Conservation (phyloP, 345 rosid genomes). For the Hibiscus trionum region DNA sequence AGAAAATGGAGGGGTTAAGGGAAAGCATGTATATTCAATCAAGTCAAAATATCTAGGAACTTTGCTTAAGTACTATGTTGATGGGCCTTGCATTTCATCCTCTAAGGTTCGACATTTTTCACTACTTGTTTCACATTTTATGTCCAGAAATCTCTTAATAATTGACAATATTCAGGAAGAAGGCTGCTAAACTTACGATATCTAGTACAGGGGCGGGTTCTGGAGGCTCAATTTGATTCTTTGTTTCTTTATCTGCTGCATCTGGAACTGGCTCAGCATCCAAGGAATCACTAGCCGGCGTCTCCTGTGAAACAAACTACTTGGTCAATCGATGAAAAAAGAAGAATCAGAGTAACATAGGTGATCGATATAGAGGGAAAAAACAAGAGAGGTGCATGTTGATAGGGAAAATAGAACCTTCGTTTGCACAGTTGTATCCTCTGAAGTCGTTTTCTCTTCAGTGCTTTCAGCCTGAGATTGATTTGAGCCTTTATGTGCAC, state of each 20-base stretch:
- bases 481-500: slow-evolving; percentile 59
- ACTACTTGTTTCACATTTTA: background rate
- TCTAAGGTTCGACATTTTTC: background rate
- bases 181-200: slow-evolving; percentile 26
- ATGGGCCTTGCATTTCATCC: background rate
- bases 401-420: slow-evolving; percentile 29
- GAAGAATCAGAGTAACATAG: background rate
- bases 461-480: slow-evolving; percentile 15
- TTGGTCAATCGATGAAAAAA: background rate
- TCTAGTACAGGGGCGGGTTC: slow-evolving; percentile 25
- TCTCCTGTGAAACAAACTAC: slow-evolving; percentile 6
- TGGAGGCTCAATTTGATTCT: slow-evolving; percentile 14
- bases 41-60: background rate
- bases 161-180: background rate
- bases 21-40: background rate
- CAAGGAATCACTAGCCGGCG: slow-evolving; percentile 28
- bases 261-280: slow-evolving; percentile 24
- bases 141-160: background rate
- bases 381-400: background rate
- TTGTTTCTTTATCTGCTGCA: slow-evolving; percentile 4
- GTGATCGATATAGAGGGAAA: background rate
- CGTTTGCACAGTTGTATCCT: slow-evolving; percentile 28
- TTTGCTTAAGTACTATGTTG: background rate
- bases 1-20: background rate
- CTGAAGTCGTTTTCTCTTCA: slow-evolving; percentile 43